Evolutionary conservation across 768 basidiomycete genomes (phyloP), one percentile per base, ranked within the genome.

Genomic region (Hericium coralloides): DNA sequence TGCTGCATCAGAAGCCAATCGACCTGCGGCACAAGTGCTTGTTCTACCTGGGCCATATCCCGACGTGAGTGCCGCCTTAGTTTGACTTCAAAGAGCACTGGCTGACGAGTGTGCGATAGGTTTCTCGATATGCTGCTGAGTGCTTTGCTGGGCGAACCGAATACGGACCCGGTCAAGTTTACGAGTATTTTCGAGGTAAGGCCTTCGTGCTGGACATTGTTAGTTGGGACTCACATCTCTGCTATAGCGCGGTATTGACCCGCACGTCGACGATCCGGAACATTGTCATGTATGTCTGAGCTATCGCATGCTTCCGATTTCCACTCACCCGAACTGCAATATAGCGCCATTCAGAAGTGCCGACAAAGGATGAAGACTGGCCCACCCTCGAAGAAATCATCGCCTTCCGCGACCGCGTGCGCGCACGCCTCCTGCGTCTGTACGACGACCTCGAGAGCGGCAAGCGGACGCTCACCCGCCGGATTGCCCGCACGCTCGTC

Each of bases 31-130:
- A 98, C 69, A 93, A 95, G 55, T 95, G 93, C 66, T 77, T 98
- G 18, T 99, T 98, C 73, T 98, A 98, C 70, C 67, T 92, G 9
- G 95, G 95, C 0, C 95, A 98, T 68, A 92, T 98, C 47, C 92
- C 92, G 2, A 79, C 90, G 39, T 41, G 10, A 41, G 39, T 41
- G 14, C 10, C n/a, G 38, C n/a, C n/a, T n/a, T n/a, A n/a, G n/a
- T n/a, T n/a, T n/a, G n/a, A n/a, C n/a, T n/a, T n/a, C n/a, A n/a
- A n/a, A n/a, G n/a, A n/a, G n/a, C n/a, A n/a, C n/a, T n/a, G n/a
- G n/a, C n/a, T n/a, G n/a, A n/a, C n/a, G n/a, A 12, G 39, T 12
- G n/a, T 41, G 39, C 4, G 39, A 14, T 41, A 41, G 39, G 22
- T 97, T 95, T 74, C 69, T 95, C 59, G 95, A 97, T 65, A 97